Base-by-base conservation (phyloP, 257 asterid genomes). In the Nicotiana noctiflora region DNA sequence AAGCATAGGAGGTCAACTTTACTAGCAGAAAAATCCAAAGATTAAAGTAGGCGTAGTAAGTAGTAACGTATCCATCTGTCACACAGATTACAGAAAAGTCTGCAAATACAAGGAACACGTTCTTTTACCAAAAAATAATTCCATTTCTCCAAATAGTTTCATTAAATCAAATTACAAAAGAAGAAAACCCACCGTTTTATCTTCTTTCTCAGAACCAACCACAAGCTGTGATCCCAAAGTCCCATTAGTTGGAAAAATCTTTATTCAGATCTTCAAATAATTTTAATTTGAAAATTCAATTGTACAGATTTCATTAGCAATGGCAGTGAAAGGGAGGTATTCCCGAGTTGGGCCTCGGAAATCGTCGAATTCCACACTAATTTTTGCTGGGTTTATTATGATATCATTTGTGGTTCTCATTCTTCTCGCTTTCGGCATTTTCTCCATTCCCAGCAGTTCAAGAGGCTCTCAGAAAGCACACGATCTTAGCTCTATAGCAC, bases 271-370 rank as follows among this genome's bases (percentile, higher is more conserved):
- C 37, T 68, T 40, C 32, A 15, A 11, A 40, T 5, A 2, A 2
- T 40, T 19, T 5, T 13, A 46, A 72, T 46, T 72, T 72, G 19
- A 57, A 44, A 27, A 40, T 68, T 68, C 18, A 21, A 40, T 40
- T 3, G 0, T 12, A 2, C 63, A 57, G 53, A 12, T 49, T 82
- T 64, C 23, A n/a, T 51, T 57, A 40, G 2, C 79, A 81, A 91
- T 92, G 97, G 94, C 96, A 84, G 93, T 82, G 81, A 94, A 94
- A 80, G 97, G 92, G 85, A 87, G 94, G 88, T 88, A 88, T 80
- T 84, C 85, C 63, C 87, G 91, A 61, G 83, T 68, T 27, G 84
- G 83, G 86, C 84, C 89, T 84, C 90, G 94, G 66, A 90, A 86
- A 81, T 57, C 86, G 61, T 11, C 87, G 46, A 18, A 81, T 84